Evolutionary conservation across 352 stramenopile genomes (phyloP).

Genomic region (Globisporangium cystogenes): DNA sequence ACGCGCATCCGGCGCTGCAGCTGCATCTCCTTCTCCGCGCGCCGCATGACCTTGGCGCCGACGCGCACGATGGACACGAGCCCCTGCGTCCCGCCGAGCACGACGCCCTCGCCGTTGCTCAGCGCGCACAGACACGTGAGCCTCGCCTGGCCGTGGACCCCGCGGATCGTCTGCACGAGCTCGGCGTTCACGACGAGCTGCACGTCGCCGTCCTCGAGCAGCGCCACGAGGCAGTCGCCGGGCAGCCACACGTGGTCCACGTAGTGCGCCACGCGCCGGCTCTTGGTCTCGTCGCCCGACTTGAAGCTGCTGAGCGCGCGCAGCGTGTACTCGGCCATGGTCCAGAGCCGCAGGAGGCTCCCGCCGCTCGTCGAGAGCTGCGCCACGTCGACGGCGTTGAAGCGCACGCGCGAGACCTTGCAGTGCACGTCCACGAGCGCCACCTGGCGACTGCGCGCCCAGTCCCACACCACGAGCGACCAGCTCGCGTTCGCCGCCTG

Average conservation of each 20-base stretch:
- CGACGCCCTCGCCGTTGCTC: constrained; percentile 45
- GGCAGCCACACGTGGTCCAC: constrained; percentile 69
- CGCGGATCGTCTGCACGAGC: constrained; percentile 57
- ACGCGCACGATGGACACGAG: constrained; percentile 57
- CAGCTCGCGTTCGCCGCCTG: constrained; percentile 48
- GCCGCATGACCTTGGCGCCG: constrained; percentile 43
- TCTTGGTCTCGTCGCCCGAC: constrained; percentile 57
- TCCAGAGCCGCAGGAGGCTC: constrained; percentile 71
- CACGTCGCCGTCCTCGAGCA: constrained; percentile 69
- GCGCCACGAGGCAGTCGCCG: constrained; percentile 52
- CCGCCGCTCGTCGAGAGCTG: constrained; percentile 70
- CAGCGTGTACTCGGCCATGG: constrained; percentile 65
- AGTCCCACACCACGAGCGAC: constrained; percentile 75
- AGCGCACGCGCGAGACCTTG: constrained; percentile 63
- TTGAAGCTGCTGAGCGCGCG: constrained; percentile 71
- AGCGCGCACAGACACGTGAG: constrained; percentile 34
- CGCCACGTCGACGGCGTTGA: constrained; percentile 76
- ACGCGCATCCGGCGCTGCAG: constrained; percentile 57
- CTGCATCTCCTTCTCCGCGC: constrained; percentile 63
- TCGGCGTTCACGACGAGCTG: constrained; percentile 74
- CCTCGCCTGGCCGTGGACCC: constrained; percentile 40
- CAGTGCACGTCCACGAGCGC: constrained; percentile 59
- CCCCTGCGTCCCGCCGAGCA: constrained; percentile 51
- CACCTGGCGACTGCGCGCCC: constrained; percentile 57
- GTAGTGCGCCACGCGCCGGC: constrained; percentile 40